These are phyloP conservation scores for Massarina eburnea DNA, from an alignment of 2,329 filamentous ascomycete species.

Conservation along the genomic window DNA sequence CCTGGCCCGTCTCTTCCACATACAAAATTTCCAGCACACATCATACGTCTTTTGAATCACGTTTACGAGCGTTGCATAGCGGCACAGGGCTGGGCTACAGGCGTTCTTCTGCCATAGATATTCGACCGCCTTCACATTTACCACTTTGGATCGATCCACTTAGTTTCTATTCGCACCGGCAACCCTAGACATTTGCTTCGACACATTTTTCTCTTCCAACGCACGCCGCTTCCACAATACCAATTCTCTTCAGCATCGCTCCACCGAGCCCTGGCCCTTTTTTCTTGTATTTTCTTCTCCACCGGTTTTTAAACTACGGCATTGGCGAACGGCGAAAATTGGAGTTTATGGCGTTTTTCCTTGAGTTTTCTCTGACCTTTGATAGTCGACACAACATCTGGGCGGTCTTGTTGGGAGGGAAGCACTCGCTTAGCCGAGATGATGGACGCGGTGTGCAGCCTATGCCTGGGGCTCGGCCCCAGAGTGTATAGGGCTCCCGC, in stretches of 20 bases:
- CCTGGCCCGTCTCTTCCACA: constrained; percentile 23
- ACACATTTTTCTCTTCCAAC: constrained; percentile 1
- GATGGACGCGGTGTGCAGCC: constrained; percentile 7
- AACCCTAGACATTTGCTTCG: constrained; percentile 6
- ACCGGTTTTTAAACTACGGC: background rate
- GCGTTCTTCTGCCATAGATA: constrained; percentile 3
- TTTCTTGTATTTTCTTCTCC: constrained; percentile 2
- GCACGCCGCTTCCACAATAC: background rate
- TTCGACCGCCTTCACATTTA: constrained; percentile 1
- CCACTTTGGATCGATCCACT: background rate
- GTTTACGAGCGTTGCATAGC: constrained; percentile 43
- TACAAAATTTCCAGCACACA: constrained; percentile 17
- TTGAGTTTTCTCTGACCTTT: background rate
- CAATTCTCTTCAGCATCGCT: background rate
- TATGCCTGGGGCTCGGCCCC: constrained; percentile 2
- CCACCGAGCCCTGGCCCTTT: constrained; percentile 1
- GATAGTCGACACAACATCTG: background rate
- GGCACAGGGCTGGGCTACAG: constrained; percentile 6
- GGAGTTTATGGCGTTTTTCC: background rate
- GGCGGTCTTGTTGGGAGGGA: background rate
- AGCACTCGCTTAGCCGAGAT: constrained; percentile 4
- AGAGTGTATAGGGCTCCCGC: constrained; percentile 7
- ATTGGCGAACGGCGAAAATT: constrained; percentile 8
- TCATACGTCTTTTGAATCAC: constrained; percentile 21
- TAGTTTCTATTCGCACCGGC: constrained; percentile 3